Conservation (phyloP, 805 yeast genomes). For the Wickerhamomyces rabaulensis region DNA sequence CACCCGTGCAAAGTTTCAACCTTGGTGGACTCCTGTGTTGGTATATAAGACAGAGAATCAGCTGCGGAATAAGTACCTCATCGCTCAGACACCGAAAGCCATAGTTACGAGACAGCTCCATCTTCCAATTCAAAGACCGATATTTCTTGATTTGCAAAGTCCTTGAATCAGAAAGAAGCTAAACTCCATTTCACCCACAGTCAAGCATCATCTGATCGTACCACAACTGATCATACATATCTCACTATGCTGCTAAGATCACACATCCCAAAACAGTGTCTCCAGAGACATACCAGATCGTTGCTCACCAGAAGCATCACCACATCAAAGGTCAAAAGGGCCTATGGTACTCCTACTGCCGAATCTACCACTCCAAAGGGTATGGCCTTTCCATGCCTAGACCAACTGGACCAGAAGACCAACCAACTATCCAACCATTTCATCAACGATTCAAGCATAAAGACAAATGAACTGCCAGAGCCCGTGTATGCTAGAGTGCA, state of each 20-base stretch:
- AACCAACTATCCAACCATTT: conserved; percentile 20
- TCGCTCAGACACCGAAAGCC: background rate
- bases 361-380: conserved; percentile 37
- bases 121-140: background rate
- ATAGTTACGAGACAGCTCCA: background rate
- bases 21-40: background rate
- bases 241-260: conserved; percentile 1
- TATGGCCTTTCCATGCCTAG: conserved; percentile 80
- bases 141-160: background rate
- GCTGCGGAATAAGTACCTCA: background rate
- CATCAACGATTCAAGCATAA: conserved; percentile 7
- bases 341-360: background rate
- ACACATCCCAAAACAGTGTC: background rate
- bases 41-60: too few relatives aligned
- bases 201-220: background rate
- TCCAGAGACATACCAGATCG: background rate
- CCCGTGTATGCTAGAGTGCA: conserved; percentile 73
- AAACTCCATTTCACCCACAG: background rate
- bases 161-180: background rate
- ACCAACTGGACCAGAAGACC: conserved; percentile 58
- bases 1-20: background rate
- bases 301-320: conserved; percentile 2
- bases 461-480: conserved; percentile 61
- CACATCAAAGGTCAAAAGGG: conserved; percentile 10
- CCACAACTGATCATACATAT: background rate